Percentiles rank a stretch among this genome's conserved stretches.
Conservation (phyloP, 139 green algal species). For the Mesostigma viride region DNA sequence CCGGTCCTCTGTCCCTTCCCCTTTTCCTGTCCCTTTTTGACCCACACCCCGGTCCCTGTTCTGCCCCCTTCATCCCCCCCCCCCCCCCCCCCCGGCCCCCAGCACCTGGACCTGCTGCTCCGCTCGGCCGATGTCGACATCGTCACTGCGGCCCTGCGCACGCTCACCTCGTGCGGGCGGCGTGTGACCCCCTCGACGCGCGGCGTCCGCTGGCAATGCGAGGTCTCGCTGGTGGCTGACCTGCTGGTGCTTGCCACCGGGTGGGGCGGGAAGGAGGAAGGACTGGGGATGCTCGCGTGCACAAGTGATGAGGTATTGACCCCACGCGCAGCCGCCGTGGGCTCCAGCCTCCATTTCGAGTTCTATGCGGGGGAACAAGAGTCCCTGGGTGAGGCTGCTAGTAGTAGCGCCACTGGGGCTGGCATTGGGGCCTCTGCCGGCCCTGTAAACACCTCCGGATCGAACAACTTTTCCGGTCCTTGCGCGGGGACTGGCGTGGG, state of each 20-base stretch:
- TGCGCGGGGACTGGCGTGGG: too few relatives aligned
- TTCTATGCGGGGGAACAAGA: too few relatives aligned
- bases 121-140: constrained; percentile 48
- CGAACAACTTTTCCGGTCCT: too few relatives aligned
- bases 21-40: background rate
- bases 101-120: constrained; percentile 66
- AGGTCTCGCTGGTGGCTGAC: constrained; percentile 44
- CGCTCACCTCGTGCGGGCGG: constrained; percentile 56
- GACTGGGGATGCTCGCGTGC: constrained; percentile 48
- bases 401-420: too few relatives aligned
- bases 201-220: constrained; percentile 47
- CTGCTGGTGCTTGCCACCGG: constrained; percentile 56
- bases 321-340: constrained; percentile 22
- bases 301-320: constrained; percentile 8
- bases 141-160: constrained; percentile 50
- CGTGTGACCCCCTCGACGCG: constrained; percentile 49
- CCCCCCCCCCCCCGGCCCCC: too few relatives aligned
- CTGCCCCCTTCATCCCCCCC: too few relatives aligned
- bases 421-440: too few relatives aligned
- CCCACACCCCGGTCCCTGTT: too few relatives aligned
- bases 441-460: too few relatives aligned
- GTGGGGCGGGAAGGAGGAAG: constrained; percentile 75
- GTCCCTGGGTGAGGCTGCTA: background rate
- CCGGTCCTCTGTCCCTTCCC: background rate
- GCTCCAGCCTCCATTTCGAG: constrained; percentile 53